phyloP scores from a whole-genome alignment of 805 yeast species.

The Candida maesae region DNA sequence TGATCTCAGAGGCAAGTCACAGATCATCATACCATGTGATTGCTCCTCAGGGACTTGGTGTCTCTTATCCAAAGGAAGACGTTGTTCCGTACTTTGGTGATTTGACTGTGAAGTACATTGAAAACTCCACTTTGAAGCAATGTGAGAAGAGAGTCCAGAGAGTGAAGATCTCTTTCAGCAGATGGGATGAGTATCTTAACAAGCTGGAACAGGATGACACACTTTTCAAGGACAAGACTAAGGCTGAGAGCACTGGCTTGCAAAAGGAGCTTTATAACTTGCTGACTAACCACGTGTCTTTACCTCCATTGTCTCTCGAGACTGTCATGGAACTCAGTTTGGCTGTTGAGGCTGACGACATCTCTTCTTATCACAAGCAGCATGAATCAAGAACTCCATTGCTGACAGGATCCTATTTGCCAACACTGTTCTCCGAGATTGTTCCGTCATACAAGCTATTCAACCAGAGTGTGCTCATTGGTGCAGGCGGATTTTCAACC shows the following conservation, averaged over 20 bases:
- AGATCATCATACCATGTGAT: conserved; percentile 66
- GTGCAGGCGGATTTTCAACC: conserved; percentile 45
- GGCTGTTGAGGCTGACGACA: conserved; percentile 53
- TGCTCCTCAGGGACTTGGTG: conserved; percentile 87
- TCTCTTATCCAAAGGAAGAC: conserved; percentile 64
- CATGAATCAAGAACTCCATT: conserved; percentile 54
- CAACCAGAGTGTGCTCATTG: conserved; percentile 46
- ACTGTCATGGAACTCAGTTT: conserved; percentile 63
- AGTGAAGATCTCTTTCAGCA: conserved; percentile 65
- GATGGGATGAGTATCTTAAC: conserved; percentile 75
- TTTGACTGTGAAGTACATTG: conserved; percentile 45
- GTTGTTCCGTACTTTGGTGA: conserved; percentile 94
- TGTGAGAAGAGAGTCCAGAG: conserved; percentile 65
- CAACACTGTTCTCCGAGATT: conserved; percentile 59
- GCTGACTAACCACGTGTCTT: conserved; percentile 39
- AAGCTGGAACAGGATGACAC: conserved; percentile 41
- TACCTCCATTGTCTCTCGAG: conserved; percentile 44
- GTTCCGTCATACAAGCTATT: conserved; percentile 55
- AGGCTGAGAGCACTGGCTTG: conserved; percentile 28
- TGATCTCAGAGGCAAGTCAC: conserved; percentile 52
- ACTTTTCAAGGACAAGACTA: conserved; percentile 23
- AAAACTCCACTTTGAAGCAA: conserved; percentile 42
- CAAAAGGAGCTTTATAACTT: conserved; percentile 41
- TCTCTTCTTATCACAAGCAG: conserved; percentile 39
- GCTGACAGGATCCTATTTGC: conserved; percentile 57